A percentile compares a stretch with the other conserved stretches of the same genome.
phyloP scores from a whole-genome alignment of 2,329 filamentous ascomycete species.

The Fusarium floridanum region DNA sequence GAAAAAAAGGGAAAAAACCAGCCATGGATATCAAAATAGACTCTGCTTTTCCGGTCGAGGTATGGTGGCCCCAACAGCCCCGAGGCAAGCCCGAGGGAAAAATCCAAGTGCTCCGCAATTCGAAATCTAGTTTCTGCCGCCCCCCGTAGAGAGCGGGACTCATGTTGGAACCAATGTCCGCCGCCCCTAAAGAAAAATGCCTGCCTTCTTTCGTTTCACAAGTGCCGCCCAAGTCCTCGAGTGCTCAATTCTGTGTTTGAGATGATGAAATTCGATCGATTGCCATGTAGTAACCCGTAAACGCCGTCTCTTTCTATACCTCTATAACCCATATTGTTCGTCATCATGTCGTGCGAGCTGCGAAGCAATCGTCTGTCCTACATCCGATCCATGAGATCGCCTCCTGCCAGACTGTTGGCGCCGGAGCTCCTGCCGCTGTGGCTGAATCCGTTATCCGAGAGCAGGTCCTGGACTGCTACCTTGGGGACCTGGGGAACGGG shows the following conservation, averaged over 20 bases:
- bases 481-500: slow-evolving; percentile 93
- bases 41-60: slow-evolving; percentile 43
- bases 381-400: slow-evolving; percentile 72
- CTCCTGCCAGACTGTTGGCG: slow-evolving; percentile 81
- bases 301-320: slow-evolving; percentile 56
- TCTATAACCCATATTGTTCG: slow-evolving; percentile 54
- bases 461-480: slow-evolving; percentile 86
- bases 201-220: slow-evolving; percentile 39
- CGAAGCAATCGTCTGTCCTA: slow-evolving; percentile 48
- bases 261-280: slow-evolving; percentile 45
- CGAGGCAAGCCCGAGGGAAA: slow-evolving; percentile 47
- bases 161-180: slow-evolving; percentile 17
- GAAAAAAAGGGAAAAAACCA: slow-evolving; percentile 19
- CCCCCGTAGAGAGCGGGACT: slow-evolving; percentile 25
- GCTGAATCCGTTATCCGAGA: slow-evolving; percentile 76
- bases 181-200: slow-evolving; percentile 34
- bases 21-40: slow-evolving; percentile 38
- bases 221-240: slow-evolving; percentile 44
- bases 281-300: slow-evolving; percentile 48
- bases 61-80: slow-evolving; percentile 42
- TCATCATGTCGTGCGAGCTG: slow-evolving; percentile 55
- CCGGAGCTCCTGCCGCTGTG: slow-evolving; percentile 83
- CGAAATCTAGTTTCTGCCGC: slow-evolving; percentile 46
- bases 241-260: slow-evolving; percentile 38
- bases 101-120: slow-evolving; percentile 50